Percentiles rank a stretch among this genome's conserved stretches.
These are phyloP conservation scores for Solanum hybrid DNA, from an alignment of 305 asterid species.

Conservation along the genomic window DNA sequence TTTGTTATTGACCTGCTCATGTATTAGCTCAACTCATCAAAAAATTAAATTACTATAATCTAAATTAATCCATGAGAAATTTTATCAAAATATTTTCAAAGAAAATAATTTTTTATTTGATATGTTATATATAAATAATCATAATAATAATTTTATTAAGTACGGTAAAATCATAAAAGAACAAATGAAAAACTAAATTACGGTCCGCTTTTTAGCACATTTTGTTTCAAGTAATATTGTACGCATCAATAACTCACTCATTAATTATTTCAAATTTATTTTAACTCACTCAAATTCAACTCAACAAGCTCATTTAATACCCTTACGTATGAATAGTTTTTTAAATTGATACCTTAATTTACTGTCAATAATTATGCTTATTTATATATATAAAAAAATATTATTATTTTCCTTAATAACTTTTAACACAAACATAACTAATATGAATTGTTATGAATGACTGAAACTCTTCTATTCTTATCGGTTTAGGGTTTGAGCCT, in stretches of 20 bases:
- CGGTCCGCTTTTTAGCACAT: background rate
- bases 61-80: too few relatives aligned
- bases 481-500: background rate
- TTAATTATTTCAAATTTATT: too few relatives aligned
- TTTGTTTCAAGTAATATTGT: too few relatives aligned
- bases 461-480: too few relatives aligned
- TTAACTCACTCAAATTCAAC: background rate
- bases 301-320: background rate
- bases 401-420: background rate
- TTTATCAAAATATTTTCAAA: too few relatives aligned
- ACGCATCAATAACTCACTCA: background rate
- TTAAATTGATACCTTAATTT: background rate
- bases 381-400: too few relatives aligned
- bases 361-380: background rate
- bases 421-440: background rate
- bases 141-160: background rate
- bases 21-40: background rate
- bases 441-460: too few relatives aligned
- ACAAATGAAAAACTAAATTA: too few relatives aligned
- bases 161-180: too few relatives aligned
- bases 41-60: too few relatives aligned
- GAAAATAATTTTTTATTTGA: too few relatives aligned
- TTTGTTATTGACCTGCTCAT: background rate
- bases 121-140: too few relatives aligned
- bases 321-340: accelerated